phyloP scores from a whole-genome alignment of 805 yeast genomes.

The Sugiyamaella smithiae region DNA sequence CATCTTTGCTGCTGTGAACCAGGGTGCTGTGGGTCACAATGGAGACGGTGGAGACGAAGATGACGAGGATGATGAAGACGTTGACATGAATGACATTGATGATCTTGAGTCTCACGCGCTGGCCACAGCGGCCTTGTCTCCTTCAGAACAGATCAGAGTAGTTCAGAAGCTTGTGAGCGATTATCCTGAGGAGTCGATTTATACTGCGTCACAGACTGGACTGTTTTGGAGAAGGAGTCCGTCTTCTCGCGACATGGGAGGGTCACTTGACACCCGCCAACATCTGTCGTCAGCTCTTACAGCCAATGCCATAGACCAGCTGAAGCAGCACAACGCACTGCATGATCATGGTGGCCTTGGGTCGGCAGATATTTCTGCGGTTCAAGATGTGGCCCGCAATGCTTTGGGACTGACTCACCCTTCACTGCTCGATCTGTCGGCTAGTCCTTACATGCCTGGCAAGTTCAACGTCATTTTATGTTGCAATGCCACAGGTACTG shows the following conservation, averaged over 20 bases:
- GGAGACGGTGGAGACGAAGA: neutral
- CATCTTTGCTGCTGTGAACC: conserved; percentile 3
- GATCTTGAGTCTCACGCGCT: conserved; percentile 5
- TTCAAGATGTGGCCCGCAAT: conserved; percentile 12
- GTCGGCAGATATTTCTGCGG: neutral
- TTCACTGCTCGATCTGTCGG: conserved; percentile 6
- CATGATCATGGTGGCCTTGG: neutral
- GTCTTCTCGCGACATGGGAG: neutral
- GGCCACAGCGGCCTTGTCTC: conserved; percentile 10
- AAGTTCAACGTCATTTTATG: conserved; percentile 12
- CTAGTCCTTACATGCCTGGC: neutral
- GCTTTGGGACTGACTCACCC: conserved; percentile 5
- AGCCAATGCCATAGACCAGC: conserved; percentile 8
- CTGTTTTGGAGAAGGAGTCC: conserved; percentile 12
- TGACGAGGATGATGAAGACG: conserved; percentile 3
- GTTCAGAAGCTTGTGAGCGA: conserved; percentile 6
- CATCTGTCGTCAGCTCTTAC: neutral
- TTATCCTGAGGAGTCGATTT: conserved; percentile 8
- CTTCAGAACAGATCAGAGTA: conserved; percentile 5
- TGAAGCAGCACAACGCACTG: conserved; percentile 1
- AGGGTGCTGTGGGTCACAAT: neutral
- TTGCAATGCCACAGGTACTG: conserved; percentile 13
- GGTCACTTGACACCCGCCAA: neutral
- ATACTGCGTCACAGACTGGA: conserved; percentile 10
- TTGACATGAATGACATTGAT: conserved; percentile 1